Base-by-base conservation (phyloP, 2,329 filamentous ascomycete species). In the Paecilomyces niveus region DNA sequence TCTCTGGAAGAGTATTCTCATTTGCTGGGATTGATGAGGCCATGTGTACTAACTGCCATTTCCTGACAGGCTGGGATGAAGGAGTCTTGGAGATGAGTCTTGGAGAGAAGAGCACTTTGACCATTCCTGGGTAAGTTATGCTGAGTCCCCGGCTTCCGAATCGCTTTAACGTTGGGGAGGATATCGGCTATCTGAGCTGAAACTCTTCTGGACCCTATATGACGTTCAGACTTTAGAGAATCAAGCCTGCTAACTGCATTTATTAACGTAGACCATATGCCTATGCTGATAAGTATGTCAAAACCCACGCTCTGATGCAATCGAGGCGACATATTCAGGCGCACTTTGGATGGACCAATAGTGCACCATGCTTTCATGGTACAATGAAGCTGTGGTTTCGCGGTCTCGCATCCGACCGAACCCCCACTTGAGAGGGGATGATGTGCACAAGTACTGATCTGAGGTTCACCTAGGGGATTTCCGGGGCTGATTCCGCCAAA, bases 31-130 rank as follows among this genome's bases (percentile, higher is more conserved):
- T 51, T 11, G 13, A 24, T 45, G 26, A 52, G n/a, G 26, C 22
- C 45, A 52, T 29, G 49, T 67, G 59, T 69, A 35, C 57, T 64
- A 31, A 69, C 72, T 15, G 70, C 63, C 35, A 76, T 21, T 22
- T 69, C 68, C 70, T 54, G 65, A 62, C 64, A 92, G 89, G 85
- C 66, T 95, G 85, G 91, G 92, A 91, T 70, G 87, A 96, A 77
- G 92, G 89, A 65, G 92, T 97, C 56, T 78, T 80, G 54, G 80
- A 85, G 71, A 97, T 99, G 93, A 87, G 88, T 72, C 80, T 96
- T 59, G 92, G 93, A 73, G 93, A 97, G 83, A 93, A 90, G 80
- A 87, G 91, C 57, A 89, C 85, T 55, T 82, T 99, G 64, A 88
- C 87, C 65, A 97, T 97, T 72, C 83, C 87, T 63, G 81, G 83